These are phyloP conservation scores for Aureobasidium sp. DNA, from an alignment of 2,329 filamentous ascomycete species.

Conservation along the genomic window DNA sequence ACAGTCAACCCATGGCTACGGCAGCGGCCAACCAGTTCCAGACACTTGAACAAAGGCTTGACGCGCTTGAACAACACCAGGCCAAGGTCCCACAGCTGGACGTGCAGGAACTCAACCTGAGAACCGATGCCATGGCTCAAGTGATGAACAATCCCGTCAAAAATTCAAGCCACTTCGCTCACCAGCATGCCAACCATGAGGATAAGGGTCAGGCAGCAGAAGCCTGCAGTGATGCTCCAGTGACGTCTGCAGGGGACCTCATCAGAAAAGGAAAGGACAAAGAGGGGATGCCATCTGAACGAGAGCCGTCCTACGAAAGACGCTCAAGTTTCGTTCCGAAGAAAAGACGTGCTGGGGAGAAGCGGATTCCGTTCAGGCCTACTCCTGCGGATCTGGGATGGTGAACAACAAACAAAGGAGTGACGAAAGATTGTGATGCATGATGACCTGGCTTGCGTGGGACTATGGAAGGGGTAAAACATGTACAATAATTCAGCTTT, in stretches of 20 bases:
- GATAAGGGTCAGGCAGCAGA: not conserved
- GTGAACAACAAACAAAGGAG: not conserved
- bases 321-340: not conserved
- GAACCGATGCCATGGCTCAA: not conserved
- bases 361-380: not conserved
- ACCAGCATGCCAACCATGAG: not conserved
- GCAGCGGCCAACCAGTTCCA: not conserved
- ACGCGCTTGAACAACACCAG: slow-evolving; percentile 7
- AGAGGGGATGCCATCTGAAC: not conserved
- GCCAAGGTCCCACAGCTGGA: not conserved
- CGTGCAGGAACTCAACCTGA: not conserved
- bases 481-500: slow-evolving; percentile 9
- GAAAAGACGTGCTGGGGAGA: not conserved
- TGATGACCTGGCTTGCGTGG: not conserved
- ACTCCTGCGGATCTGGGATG: not conserved
- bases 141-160: not conserved
- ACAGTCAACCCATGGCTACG: not conserved
- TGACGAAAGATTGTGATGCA: not conserved
- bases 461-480: not conserved
- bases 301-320: not conserved
- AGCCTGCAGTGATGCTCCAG: not conserved
- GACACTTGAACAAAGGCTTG: not conserved
- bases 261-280: not conserved
- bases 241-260: not conserved
- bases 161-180: not conserved